These are phyloP conservation scores for Haberlea rhodopensis DNA, from an alignment of 257 asterid species.

Conservation along the genomic window DNA sequence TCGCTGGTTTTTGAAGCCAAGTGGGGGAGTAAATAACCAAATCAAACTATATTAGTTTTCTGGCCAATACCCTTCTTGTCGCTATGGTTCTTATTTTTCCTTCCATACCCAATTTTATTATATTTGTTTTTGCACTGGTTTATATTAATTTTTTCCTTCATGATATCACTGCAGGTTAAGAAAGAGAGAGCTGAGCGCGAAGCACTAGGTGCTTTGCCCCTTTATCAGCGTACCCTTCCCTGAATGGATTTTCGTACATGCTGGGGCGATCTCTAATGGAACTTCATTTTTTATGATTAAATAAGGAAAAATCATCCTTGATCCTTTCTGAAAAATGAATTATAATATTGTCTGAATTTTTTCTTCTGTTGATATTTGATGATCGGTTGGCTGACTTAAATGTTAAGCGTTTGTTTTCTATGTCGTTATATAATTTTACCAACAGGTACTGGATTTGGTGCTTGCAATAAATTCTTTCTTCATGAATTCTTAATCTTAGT, in stretches of 20 bases:
- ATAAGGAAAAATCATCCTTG: conserved; percentile 22
- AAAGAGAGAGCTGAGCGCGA: conserved; percentile 88
- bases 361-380: conserved; percentile 14
- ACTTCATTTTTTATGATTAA: conserved; percentile 15
- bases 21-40: background rate
- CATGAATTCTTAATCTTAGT: background rate
- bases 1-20: background rate
- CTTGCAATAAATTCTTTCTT: conserved; percentile 16
- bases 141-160: background rate
- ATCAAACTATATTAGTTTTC: background rate
- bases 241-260: conserved; percentile 31
- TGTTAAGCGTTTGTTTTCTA: conserved; percentile 12
- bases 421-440: conserved; percentile 9
- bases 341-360: conserved; percentile 21
- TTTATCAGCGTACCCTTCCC: conserved; percentile 86
- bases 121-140: background rate
- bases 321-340: conserved; percentile 21
- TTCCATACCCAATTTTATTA: background rate
- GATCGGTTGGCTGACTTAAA: conserved; percentile 23
- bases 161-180: conserved; percentile 58
- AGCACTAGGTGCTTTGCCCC: conserved; percentile 94
- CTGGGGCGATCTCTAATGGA: conserved; percentile 15
- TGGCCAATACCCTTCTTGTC: background rate
- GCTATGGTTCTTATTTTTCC: background rate
- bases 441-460: background rate